phyloP scores from a whole-genome alignment of 305 asterid genomes.

The Plantago coronopus region DNA sequence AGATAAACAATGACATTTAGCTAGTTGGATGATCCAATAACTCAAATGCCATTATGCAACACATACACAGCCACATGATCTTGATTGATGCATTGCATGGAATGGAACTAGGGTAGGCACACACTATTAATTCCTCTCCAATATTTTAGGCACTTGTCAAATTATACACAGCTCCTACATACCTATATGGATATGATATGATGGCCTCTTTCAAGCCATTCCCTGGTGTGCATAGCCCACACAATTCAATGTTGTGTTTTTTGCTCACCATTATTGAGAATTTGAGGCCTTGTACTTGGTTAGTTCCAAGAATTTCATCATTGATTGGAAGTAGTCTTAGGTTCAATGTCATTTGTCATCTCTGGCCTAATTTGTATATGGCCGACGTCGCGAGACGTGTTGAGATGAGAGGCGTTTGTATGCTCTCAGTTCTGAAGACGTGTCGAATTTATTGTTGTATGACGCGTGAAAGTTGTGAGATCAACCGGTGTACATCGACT shows the following conservation, averaged over 20 bases:
- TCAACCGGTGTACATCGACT: too few relatives aligned
- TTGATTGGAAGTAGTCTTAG: too few relatives aligned
- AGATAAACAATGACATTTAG: not conserved
- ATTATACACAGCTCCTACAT: not conserved
- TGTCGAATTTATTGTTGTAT: too few relatives aligned
- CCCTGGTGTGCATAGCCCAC: conserved; percentile 1
- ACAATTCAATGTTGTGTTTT: not conserved
- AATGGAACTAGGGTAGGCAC: not conserved
- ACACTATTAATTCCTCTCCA: conserved; percentile 14
- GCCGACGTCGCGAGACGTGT: too few relatives aligned
- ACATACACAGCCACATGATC: conserved; percentile 6
- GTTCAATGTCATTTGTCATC: too few relatives aligned
- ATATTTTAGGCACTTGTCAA: conserved; percentile 29
- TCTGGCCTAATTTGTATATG: too few relatives aligned
- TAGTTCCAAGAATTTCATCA: not conserved
- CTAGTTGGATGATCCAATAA: not conserved
- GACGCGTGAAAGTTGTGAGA: too few relatives aligned
- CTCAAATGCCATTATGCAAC: not conserved
- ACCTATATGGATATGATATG: too few relatives aligned
- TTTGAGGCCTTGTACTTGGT: not conserved
- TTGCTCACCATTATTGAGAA: not conserved
- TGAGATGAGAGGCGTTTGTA: too few relatives aligned
- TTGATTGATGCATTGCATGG: not conserved
- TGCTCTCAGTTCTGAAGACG: too few relatives aligned
- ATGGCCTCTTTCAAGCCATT: too few relatives aligned